Evolutionary conservation across 441 rosid genomes (phyloP).

Genomic region (Francoa sonchifolia): DNA sequence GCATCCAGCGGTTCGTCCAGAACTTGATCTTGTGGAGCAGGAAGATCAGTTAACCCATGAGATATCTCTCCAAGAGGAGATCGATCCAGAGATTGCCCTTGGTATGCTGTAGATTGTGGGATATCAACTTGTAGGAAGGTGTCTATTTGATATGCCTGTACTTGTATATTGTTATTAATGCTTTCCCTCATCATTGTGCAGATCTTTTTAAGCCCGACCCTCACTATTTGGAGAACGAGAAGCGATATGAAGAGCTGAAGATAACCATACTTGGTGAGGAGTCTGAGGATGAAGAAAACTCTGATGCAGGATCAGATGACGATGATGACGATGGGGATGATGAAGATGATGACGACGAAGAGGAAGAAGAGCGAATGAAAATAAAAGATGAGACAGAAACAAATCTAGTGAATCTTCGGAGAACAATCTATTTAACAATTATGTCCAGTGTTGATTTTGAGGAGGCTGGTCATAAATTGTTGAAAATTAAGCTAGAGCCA

Average conservation of each 20-base stretch:
- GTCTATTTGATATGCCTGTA: constrained; percentile 1
- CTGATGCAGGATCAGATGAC: constrained; percentile 49
- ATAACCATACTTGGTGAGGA: constrained; percentile 72
- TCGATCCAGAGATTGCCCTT: constrained; percentile 61
- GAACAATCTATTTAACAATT: constrained; percentile 86
- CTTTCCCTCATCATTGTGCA: constrained; percentile 19
- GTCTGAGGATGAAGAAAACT: constrained; percentile 69
- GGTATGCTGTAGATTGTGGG: constrained; percentile 41
- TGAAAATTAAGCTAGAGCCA: constrained; percentile 84
- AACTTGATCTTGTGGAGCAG: constrained; percentile 71
- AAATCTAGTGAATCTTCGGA: constrained; percentile 77
- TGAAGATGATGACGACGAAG: constrained; percentile 52
- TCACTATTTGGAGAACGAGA: constrained; percentile 67
- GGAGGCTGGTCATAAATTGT: constrained; percentile 91
- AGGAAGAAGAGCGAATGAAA: constrained; percentile 58
- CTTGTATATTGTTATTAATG: constrained; percentile 4
- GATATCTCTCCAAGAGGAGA: constrained; percentile 53
- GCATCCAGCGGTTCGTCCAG: constrained; percentile 81
- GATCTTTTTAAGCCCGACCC: constrained; percentile 81
- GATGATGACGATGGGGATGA: constrained; percentile 34
- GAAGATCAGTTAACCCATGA: constrained; percentile 78
- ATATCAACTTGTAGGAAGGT: constrained; percentile 2
- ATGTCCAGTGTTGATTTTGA: constrained; percentile 98
- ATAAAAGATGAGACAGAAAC: constrained; percentile 91
- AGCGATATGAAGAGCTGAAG: constrained; percentile 72